Evolutionary conservation across 768 basidiomycete species (phyloP).

Genomic region (Bullera alba): DNA sequence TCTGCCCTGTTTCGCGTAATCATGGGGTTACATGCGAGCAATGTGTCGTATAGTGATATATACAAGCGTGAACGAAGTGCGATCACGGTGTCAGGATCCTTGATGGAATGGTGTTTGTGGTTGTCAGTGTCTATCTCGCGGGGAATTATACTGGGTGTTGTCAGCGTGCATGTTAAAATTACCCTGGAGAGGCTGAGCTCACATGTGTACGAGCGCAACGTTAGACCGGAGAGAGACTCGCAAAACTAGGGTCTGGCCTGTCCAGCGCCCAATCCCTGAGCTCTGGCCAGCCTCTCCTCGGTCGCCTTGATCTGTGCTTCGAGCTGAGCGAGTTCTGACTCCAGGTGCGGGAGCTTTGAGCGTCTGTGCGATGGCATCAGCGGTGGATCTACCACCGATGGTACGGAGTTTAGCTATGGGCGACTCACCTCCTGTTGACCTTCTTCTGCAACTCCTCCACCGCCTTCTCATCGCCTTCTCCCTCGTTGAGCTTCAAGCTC

Average conservation of each 20-base stretch:
- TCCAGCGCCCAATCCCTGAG: constrained; percentile 1
- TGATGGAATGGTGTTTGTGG: not conserved
- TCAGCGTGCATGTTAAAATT: not conserved
- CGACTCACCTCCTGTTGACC: constrained; percentile 30
- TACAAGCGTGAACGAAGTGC: not conserved
- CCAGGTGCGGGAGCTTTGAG: constrained; percentile 29
- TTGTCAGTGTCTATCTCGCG: not conserved
- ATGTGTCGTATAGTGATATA: no score
- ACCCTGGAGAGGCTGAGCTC: not conserved
- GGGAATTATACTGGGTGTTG: not conserved
- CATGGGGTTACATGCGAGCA: no score
- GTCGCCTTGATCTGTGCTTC: constrained; percentile 32
- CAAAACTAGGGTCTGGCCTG: not conserved
- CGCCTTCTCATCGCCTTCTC: constrained; percentile 5
- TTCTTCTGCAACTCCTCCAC: constrained; percentile 30
- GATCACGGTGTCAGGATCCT: not conserved
- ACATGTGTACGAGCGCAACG: no score
- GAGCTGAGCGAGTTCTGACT: constrained; percentile 21
- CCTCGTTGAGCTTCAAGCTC: constrained; percentile 15
- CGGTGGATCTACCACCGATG: not conserved
- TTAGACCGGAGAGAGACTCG: not conserved
- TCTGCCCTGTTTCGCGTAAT: no score
- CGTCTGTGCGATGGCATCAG: constrained; percentile 8
- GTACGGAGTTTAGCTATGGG: not conserved
- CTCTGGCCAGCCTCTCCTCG: constrained; percentile 27